These are phyloP conservation scores for Penicillium dipodomyicola DNA, from an alignment of 495 filamentous ascomycete genomes.

Conservation along the genomic window DNA sequence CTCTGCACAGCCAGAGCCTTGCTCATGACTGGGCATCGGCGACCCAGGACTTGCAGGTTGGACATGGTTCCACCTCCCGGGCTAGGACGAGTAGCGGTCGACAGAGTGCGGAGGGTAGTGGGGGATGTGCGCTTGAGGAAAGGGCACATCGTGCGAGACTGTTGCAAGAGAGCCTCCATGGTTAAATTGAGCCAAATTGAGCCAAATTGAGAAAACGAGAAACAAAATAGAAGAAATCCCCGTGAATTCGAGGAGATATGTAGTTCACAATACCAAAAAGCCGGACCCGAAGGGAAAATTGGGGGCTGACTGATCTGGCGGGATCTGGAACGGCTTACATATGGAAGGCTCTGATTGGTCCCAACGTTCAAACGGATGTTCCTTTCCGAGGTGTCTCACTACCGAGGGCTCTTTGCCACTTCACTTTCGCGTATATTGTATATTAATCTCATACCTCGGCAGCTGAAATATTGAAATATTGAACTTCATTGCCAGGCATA, in stretches of 20 bases:
- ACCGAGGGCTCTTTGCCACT: not conserved
- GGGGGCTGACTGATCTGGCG: constrained; percentile 13
- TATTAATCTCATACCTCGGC: too few species aligned
- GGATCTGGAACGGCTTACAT: constrained; percentile 9
- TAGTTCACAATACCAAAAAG: not conserved
- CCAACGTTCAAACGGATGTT: not conserved
- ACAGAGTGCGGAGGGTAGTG: constrained; percentile 81
- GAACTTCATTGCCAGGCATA: too few species aligned
- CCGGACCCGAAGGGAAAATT: constrained; percentile 10
- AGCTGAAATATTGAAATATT: too few species aligned
- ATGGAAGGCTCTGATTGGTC: constrained; percentile 7
- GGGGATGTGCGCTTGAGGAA: constrained; percentile 94
- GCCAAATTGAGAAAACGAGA: constrained; percentile 4
- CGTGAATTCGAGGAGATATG: not conserved
- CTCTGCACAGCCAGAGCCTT: constrained; percentile 92
- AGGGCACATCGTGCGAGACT: constrained; percentile 92
- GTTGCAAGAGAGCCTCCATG: constrained; percentile 93
- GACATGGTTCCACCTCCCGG: constrained; percentile 90
- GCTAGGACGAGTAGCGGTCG: constrained; percentile 72
- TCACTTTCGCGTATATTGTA: too few species aligned
- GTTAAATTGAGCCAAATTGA: constrained; percentile 15
- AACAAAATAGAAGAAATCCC: not conserved
- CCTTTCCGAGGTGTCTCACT: constrained; percentile 1
- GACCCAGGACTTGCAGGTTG: constrained; percentile 90
- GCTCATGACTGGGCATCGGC: constrained; percentile 97